Evolutionary conservation across 1,139 yeast genomes (phyloP), one percentile per base, ranked within the genome.

Genomic region (Candida tetrigidarum): DNA sequence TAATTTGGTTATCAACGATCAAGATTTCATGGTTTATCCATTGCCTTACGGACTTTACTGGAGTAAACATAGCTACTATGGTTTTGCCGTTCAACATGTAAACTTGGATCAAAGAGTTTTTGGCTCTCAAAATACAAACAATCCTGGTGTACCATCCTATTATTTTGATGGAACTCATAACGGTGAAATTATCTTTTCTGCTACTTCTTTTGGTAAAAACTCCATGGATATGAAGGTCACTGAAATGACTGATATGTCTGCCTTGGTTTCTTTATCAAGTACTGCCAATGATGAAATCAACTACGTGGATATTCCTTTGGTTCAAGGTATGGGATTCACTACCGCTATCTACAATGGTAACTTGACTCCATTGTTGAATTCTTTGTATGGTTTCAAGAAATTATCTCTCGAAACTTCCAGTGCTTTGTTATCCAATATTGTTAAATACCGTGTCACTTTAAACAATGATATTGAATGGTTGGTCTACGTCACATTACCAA

Each of bases 21-120:
- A 87, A 58, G 76, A 78, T 9, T 66, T 79, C 44, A 85, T 72
- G 55, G 78, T 84, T 4, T 89, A 88, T 84, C 80, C 96, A 1
- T 91, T 85, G 56, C 97, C 97, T 1, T 90, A 88, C 59, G 83
- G 90, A 1, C 64, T 90, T 36, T 88, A 89, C 84, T 83, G 78
- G 74, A 57, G 57, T 23, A 71, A 69, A 23, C 26, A 36, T 5
- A 65, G 56, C 39, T 66, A 67, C 53, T 74, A 71, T 57, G 93
- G 92, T 4, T 67, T 90, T 41, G 96, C 85, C 3, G 73, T 88
- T 9, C 80, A 87, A 37, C 91, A 88, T 55, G 78, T 84, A 3
- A 67, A 74, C n/a, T 71, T 71, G 1, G 58, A 74, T 4, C 80
- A 83, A 49, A 74, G 83, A 51, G 91, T 85, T 1, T 84, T 71